phyloP scores from a whole-genome alignment of 2,329 filamentous ascomycete species.

The Metarhizium rileyi region DNA sequence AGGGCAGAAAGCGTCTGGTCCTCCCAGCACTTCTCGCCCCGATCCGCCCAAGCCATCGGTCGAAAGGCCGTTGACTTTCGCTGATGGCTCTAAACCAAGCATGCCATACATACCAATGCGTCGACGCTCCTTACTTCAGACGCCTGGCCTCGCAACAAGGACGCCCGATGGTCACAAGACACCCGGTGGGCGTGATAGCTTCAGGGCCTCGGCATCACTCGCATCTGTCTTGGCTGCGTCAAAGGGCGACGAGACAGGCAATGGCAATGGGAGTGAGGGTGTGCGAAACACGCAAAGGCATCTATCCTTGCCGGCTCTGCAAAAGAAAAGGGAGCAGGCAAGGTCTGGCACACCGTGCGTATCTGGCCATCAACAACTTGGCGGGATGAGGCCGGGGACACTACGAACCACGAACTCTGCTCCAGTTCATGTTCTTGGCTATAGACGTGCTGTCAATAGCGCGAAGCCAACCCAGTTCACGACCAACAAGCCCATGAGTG shows the following conservation, averaged over 20 bases:
- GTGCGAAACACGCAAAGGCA: slow-evolving; percentile 13
- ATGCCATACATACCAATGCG: slow-evolving; percentile 36
- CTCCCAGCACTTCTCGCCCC: slow-evolving; percentile 18
- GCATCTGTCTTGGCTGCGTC: neutral
- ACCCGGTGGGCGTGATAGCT: slow-evolving; percentile 10
- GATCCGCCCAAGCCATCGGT: neutral
- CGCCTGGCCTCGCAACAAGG: slow-evolving; percentile 38
- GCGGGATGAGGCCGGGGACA: slow-evolving; percentile 52
- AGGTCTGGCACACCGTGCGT: slow-evolving; percentile 35
- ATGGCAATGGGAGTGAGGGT: too few species aligned
- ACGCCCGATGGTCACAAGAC: slow-evolving; percentile 19
- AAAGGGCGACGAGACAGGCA: neutral
- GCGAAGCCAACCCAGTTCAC: neutral
- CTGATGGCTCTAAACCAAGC: neutral
- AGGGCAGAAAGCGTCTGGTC: slow-evolving; percentile 9
- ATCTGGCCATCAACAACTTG: slow-evolving; percentile 48
- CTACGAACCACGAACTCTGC: slow-evolving; percentile 52
- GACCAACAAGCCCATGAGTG: neutral
- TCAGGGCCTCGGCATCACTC: neutral
- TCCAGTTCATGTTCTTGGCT: slow-evolving; percentile 36
- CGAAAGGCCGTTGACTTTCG: neutral
- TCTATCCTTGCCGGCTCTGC: slow-evolving; percentile 23
- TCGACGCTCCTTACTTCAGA: slow-evolving; percentile 37
- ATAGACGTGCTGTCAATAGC: slow-evolving; percentile 1
- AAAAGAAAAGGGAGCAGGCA: slow-evolving; percentile 10